These are phyloP conservation scores for Blepharisma japonicum DNA, from an alignment of 73 alveolate species.

Conservation along the genomic window DNA sequence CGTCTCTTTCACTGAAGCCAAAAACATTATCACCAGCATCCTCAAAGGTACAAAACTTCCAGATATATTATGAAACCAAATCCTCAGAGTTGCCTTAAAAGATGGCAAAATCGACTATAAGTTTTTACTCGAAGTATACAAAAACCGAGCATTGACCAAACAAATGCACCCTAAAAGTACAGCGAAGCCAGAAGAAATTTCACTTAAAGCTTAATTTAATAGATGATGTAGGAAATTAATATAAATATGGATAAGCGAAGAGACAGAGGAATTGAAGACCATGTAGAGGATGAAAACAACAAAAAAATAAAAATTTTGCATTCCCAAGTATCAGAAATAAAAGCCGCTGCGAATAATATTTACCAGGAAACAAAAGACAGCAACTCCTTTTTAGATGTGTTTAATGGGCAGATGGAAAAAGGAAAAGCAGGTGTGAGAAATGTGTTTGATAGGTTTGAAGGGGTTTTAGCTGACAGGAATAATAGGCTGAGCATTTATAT, in stretches of 20 bases:
- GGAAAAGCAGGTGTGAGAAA: not conserved
- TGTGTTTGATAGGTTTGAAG: conserved; percentile 20
- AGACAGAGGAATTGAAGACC: conserved; percentile 8
- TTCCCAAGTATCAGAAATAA: conserved; percentile 21
- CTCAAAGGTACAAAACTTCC: conserved; percentile 41
- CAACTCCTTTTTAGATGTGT: not conserved
- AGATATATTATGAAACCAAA: conserved; percentile 48
- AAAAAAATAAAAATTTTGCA: not conserved
- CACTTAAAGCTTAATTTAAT: too few species aligned
- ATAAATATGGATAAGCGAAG: conserved; percentile 12
- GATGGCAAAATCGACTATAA: conserved; percentile 64
- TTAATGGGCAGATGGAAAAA: not conserved
- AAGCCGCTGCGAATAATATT: not conserved
- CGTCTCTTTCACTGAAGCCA: conserved; percentile 48
- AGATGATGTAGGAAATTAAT: not conserved
- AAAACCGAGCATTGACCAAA: conserved; percentile 40
- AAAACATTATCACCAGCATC: conserved; percentile 33
- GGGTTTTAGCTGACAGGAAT: not conserved
- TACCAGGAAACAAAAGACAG: not conserved
- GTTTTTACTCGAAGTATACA: conserved; percentile 67
- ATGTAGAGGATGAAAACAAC: conserved; percentile 12
- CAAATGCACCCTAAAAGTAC: not conserved
- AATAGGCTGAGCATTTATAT: conserved; percentile 3
- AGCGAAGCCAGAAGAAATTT: too few species aligned
- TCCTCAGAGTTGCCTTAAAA: conserved; percentile 58